Evolutionary conservation across 495 filamentous ascomycete species (phyloP), one percentile per base, ranked within the genome.

Genomic region (Penicillium longicatenatum): DNA sequence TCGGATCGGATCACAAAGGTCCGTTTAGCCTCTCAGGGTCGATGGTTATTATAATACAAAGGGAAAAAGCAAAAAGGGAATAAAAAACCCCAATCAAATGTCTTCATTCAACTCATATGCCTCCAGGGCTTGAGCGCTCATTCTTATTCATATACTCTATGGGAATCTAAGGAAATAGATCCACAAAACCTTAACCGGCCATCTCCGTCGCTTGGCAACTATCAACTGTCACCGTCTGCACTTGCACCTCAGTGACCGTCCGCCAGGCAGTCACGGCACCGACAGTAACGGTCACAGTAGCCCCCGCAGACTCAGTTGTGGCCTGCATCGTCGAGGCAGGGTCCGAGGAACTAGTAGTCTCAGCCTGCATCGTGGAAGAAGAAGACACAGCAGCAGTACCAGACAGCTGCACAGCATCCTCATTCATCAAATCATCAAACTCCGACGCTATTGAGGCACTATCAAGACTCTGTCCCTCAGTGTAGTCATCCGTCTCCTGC

Each of bases 391-490:
- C 19, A 43, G 46, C 11, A 19, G 57, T 42, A 22, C 10, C 21
- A 11, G 19, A 29, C 24, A 37, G 43, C 9, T 44, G 33, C 0
- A 35, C 29, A 21, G 35, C 26, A 8, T 54, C 30, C 26, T 54
- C 48, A 46, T 24, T 47, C n/a, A 55, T 50, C 20, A 73, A 60
- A 14, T 67, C 61, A 11, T 58, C 61, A 31, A 81, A 68, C 45
- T 80, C 72, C 11, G 63, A 61, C 20, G 65, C 58, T 19, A 80
- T 77, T 2, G 78, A 69, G 3, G 68, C 72, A 14, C 59, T 61
- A 54, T 79, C 70, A 33, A 79, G 57, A 46, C 71, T 66, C 53
- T 81, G 74, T 7, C 59, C 69, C 0, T 57, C 43, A 29, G 46
- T 59, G 67, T 73, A 78, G 2, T 53, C 54, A 1, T 49, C 59